phyloP scores from a whole-genome alignment of 78 protist species.

The Dictyostelium intermedium region DNA sequence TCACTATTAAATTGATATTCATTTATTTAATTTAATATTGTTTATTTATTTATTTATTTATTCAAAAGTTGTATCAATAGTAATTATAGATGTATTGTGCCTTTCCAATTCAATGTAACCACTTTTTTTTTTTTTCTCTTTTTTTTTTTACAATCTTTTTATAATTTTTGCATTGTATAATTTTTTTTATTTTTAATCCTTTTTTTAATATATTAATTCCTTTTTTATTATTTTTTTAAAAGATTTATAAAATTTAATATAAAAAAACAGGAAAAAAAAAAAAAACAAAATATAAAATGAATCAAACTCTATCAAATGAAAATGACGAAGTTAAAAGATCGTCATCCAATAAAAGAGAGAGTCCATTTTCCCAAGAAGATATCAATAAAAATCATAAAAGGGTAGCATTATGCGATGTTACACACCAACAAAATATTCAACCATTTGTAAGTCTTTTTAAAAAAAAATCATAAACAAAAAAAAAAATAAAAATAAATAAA shows the following conservation, averaged over 20 bases:
- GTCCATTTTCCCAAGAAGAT: not conserved
- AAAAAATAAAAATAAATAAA: too few species aligned
- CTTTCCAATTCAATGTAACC: not conserved
- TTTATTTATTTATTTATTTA: not conserved
- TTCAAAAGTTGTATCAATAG: not conserved
- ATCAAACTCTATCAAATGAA: not conserved
- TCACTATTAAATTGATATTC: not conserved
- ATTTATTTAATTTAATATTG: conserved; percentile 3
- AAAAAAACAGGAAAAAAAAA: not conserved
- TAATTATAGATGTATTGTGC: not conserved
- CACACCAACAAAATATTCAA: conserved; percentile 2
- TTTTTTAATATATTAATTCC: not conserved
- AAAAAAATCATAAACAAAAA: not conserved
- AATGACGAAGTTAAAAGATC: not conserved
- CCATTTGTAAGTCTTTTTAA: not conserved
- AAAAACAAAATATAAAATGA: not conserved
- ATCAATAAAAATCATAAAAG: not conserved
- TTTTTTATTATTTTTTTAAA: not conserved
- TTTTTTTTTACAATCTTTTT: too few species aligned
- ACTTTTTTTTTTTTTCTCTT: too few species aligned
- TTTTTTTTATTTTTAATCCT: not conserved
- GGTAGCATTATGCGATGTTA: not conserved
- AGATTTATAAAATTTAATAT: not conserved
- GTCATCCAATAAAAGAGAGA: not conserved
- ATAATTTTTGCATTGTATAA: too few species aligned